Base-by-base conservation (phyloP, 2,329 filamentous ascomycete genomes). In the Cladosporium sp. region DNA sequence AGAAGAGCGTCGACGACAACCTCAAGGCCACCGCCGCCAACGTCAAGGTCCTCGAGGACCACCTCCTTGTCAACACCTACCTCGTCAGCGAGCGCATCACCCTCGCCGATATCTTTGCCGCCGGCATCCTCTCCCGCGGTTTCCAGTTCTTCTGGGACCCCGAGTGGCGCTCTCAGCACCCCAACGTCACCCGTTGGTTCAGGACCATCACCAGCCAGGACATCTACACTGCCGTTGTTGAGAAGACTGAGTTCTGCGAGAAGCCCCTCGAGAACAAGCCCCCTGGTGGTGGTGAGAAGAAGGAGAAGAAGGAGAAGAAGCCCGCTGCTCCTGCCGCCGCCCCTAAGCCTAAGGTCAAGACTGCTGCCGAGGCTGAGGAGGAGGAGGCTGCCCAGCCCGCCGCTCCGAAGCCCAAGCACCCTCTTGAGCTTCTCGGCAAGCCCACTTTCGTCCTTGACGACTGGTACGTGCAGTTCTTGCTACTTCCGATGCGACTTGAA, bases 1-100 rank as follows among this genome's bases (percentile, higher is more conserved):
- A 97, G 89, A 96, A 95, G 87, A 78, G 76, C 68, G 86, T 93
- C 57, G 92, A 97, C 52, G 89, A 95, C 28, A 75, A 81, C 63
- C 76, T 82, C 70, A 88, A 89, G 78, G 77, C 72, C 58, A 75
- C 86, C 55, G 73, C 81, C 64, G 86, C 85, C 78, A 83, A 79
- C 63, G 67, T 95, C 64, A 73, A 77, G 58, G 81, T 88, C 63
- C 77, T 93, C 52, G 93, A 98, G 79, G 79, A 87, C 70, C 88
- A 97, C 80, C 86, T 98, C 64, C 78, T 85, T 61, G 79, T 86
- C 78, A 89, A 95, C 84, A 98, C 93, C 68, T 98, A 87, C 84
- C 88, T 98, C 62, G 92, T 96, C 67, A 89, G 91, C 71, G 93
- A 98, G 84, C 90, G 93, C 70, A 84, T 97, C 76, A 96, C 91